phyloP scores from a whole-genome alignment of 805 yeast species.

The Saturnispora zaruensis region DNA sequence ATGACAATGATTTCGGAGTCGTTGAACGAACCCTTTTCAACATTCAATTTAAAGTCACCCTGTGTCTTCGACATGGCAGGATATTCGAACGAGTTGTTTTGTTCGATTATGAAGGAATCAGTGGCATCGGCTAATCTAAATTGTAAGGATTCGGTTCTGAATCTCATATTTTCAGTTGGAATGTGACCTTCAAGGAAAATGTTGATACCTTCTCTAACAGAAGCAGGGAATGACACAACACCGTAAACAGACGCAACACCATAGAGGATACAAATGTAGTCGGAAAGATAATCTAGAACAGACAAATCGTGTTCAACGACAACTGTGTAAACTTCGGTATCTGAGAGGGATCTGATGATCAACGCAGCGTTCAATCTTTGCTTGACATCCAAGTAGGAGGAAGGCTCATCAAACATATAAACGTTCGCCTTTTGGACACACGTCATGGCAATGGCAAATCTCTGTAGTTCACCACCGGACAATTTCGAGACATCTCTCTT shows the following conservation, averaged over 20 bases:
- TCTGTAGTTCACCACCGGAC: constrained; percentile 98
- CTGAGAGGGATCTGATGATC: constrained; percentile 79
- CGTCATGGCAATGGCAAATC: constrained; percentile 97
- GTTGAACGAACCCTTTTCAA: constrained; percentile 84
- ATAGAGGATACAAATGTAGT: constrained; percentile 90
- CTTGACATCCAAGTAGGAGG: constrained; percentile 95
- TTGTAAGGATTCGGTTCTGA: constrained; percentile 92
- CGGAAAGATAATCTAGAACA: constrained; percentile 93
- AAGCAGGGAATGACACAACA: constrained; percentile 92
- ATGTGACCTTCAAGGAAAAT: constrained; percentile 97
- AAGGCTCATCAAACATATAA: constrained; percentile 99
- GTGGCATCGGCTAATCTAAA: constrained; percentile 88
- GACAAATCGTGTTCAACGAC: constrained; percentile 99
- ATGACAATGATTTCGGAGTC: constrained; percentile 95
- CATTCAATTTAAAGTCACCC: constrained; percentile 85
- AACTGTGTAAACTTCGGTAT: constrained; percentile 74
- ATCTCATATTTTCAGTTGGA: constrained; percentile 93
- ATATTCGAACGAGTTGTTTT: constrained; percentile 67
- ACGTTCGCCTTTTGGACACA: constrained; percentile 93
- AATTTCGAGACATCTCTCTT: constrained; percentile 82
- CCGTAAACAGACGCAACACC: constrained; percentile 99
- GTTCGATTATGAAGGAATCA: constrained; percentile 67
- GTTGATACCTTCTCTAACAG: constrained; percentile 98
- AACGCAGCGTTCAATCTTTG: constrained; percentile 97
- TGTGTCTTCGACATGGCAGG: constrained; percentile 83